phyloP scores from a whole-genome alignment of 2,329 filamentous ascomycete species.

The Neofusicoccum parvum region DNA sequence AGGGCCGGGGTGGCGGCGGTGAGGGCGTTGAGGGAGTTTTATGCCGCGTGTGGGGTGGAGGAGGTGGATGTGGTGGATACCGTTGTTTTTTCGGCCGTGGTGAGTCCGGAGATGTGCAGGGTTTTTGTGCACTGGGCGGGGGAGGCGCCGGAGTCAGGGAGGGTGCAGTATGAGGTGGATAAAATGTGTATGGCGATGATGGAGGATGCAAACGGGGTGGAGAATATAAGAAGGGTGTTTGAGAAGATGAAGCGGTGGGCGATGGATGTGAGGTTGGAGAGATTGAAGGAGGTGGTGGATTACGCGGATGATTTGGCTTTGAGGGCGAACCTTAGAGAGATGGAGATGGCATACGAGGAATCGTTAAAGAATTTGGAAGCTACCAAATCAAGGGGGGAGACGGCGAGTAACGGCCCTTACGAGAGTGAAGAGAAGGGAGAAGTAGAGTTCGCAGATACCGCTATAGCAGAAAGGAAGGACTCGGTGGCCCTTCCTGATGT shows the following conservation, averaged over 20 bases:
- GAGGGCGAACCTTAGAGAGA: neutral
- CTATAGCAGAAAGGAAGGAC: too few species aligned
- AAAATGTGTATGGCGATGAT: neutral
- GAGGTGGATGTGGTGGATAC: neutral
- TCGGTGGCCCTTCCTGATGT: too few species aligned
- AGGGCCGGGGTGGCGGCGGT: neutral
- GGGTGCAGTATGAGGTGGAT: neutral
- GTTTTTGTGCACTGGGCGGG: neutral
- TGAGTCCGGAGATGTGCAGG: neutral
- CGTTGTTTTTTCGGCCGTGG: neutral
- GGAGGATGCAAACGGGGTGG: neutral
- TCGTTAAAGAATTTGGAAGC: neutral
- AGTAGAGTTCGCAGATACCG: too few species aligned
- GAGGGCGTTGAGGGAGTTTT: neutral
- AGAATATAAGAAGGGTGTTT: neutral
- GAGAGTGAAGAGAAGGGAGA: too few species aligned
- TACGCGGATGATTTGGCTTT: neutral
- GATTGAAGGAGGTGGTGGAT: conserved; percentile 81
- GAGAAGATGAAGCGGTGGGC: neutral
- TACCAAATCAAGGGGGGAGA: too few species aligned
- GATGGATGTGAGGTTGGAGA: conserved; percentile 65
- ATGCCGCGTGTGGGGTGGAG: too few species aligned
- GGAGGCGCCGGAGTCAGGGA: neutral
- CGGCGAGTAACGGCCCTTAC: too few species aligned
- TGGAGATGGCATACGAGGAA: neutral